These are phyloP conservation scores for Pharus latifolius DNA, from an alignment of 176 grass and related monocot genomes.

Conservation along the genomic window DNA sequence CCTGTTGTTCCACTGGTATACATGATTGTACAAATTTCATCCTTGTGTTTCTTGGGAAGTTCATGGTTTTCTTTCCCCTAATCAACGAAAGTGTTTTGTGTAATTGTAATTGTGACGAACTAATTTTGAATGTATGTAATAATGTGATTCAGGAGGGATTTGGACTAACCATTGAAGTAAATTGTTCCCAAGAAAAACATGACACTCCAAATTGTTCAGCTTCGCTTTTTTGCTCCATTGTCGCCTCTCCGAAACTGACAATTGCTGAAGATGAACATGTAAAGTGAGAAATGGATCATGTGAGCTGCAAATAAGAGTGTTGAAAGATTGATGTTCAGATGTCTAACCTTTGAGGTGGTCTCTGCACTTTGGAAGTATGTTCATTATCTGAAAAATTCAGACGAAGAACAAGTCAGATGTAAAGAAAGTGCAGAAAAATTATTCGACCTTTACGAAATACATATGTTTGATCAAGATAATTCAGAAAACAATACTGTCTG, in stretches of 20 bases:
- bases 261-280: conserved; percentile 38
- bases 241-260: conserved; percentile 74
- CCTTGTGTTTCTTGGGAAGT: conserved; percentile 48
- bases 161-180: conserved; percentile 50
- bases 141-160: neutral
- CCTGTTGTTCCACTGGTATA: conserved; percentile 96
- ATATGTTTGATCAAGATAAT: neutral
- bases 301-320: neutral
- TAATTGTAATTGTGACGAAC: neutral
- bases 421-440: neutral
- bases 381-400: conserved; percentile 17
- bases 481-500: neutral
- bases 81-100: neutral
- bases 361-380: conserved; percentile 13
- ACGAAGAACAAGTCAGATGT: neutral
- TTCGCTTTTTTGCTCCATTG: conserved; percentile 51
- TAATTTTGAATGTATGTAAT: neutral
- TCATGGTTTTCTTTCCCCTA: conserved; percentile 33
- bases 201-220: conserved; percentile 47
- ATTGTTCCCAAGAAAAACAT: conserved; percentile 87
- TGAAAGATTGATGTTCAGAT: neutral
- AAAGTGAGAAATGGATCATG: neutral
- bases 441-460: too few relatives aligned
- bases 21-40: conserved; percentile 91
- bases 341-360: conserved; percentile 32